Conservation (phyloP, 768 basidiomycete genomes). For the Auricularia sp. region DNA sequence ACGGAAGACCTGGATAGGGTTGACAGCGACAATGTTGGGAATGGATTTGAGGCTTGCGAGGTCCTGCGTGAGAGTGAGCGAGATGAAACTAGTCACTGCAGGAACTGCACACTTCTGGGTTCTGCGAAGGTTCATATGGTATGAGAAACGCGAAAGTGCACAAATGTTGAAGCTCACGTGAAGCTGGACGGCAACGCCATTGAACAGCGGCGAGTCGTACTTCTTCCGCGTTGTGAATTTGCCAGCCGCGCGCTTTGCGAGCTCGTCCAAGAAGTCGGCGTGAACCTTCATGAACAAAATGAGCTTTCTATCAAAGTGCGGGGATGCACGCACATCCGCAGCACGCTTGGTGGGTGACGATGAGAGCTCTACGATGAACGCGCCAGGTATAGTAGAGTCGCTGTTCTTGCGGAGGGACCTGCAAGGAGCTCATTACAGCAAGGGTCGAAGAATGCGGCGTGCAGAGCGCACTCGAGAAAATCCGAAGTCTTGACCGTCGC, state of each 20-base stretch:
- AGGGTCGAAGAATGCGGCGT: too few species aligned
- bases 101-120: background rate
- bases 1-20: background rate
- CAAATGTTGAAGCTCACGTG: background rate
- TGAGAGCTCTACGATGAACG: too few species aligned
- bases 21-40: background rate
- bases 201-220: background rate
- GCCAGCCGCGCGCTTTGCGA: background rate
- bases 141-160: background rate
- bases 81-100: too few species aligned
- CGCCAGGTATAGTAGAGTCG: too few species aligned
- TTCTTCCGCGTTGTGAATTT: background rate
- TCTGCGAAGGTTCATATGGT: background rate
- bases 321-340: too few species aligned
- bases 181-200: background rate
- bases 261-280: background rate
- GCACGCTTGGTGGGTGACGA: too few species aligned
- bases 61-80: background rate
- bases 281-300: background rate
- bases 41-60: background rate
- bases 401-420: too few species aligned
- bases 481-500: too few species aligned
- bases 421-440: too few species aligned
- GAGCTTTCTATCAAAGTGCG: background rate
- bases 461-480: too few species aligned